Evolutionary conservation across 805 yeast species (phyloP).

Genomic region (Kazachstania kunashirensis): DNA sequence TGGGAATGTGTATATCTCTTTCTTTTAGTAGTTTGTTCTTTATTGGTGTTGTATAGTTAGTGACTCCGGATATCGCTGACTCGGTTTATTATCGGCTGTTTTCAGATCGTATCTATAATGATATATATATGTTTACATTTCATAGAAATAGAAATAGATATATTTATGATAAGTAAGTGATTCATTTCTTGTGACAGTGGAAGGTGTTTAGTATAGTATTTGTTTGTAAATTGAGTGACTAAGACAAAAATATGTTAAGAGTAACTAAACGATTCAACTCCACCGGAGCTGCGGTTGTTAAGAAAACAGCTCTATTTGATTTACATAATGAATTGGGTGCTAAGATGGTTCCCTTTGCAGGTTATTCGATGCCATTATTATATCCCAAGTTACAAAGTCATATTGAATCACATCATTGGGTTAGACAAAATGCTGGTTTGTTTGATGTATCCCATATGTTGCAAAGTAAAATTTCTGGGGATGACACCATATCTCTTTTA

Average conservation of each 20-base stretch:
- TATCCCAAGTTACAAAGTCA: constrained; percentile 72
- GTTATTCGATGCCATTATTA: constrained; percentile 90
- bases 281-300: constrained; percentile 28
- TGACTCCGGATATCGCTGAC: too few relatives aligned
- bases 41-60: too few relatives aligned
- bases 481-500: constrained; percentile 54
- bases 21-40: too few relatives aligned
- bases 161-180: too few relatives aligned
- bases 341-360: constrained; percentile 92
- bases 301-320: constrained; percentile 73
- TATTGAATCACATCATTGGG: constrained; percentile 92
- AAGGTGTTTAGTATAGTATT: too few relatives aligned
- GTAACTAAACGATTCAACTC: constrained; percentile 25
- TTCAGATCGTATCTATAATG: too few relatives aligned
- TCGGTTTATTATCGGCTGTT: too few relatives aligned
- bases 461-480: constrained; percentile 73
- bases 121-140: too few relatives aligned
- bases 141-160: too few relatives aligned
- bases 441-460: constrained; percentile 98
- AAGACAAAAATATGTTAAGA: constrained; percentile 1
- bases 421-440: constrained; percentile 74
- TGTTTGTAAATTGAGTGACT: too few relatives aligned
- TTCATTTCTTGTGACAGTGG: too few relatives aligned
- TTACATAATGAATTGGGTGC: constrained; percentile 73
- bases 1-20: too few relatives aligned